Conservation (phyloP, 129 eudicot genomes). For the Scalesia atractyloides region DNA sequence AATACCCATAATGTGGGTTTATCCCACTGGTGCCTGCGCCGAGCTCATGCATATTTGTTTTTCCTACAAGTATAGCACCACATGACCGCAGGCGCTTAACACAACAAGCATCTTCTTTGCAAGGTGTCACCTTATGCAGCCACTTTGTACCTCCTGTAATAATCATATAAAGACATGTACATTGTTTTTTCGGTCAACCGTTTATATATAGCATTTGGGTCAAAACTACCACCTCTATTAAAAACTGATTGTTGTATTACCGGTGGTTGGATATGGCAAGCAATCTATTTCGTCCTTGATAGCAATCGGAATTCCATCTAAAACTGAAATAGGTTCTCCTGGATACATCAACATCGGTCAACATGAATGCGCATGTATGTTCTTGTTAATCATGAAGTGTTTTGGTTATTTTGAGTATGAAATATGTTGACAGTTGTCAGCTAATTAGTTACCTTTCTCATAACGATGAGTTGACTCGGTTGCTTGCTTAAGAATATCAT, state of each 20-base stretch:
- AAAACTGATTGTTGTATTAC: too few species aligned
- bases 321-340: constrained; percentile 84
- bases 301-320: constrained; percentile 93
- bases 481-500: constrained; percentile 76
- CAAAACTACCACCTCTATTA: too few species aligned
- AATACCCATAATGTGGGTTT: constrained; percentile 99
- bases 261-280: constrained; percentile 91
- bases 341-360: constrained; percentile 24
- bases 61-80: constrained; percentile 93
- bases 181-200: too few species aligned
- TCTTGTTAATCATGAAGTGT: too few species aligned
- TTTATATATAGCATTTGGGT: too few species aligned
- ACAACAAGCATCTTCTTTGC: constrained; percentile 80
- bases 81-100: constrained; percentile 68
- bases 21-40: constrained; percentile 98
- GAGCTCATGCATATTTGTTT: constrained; percentile 99
- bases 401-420: too few species aligned
- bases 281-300: constrained; percentile 97
- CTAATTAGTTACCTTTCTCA: constrained; percentile 48
- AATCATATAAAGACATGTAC: too few species aligned
- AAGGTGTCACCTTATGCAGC: constrained; percentile 74
- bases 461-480: constrained; percentile 75
- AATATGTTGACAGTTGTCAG: not conserved
- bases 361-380: too few species aligned
- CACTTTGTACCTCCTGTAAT: constrained; percentile 90